These are phyloP conservation scores for Voacanga thouarsii DNA, from an alignment of 257 asterid species.

Conservation along the genomic window DNA sequence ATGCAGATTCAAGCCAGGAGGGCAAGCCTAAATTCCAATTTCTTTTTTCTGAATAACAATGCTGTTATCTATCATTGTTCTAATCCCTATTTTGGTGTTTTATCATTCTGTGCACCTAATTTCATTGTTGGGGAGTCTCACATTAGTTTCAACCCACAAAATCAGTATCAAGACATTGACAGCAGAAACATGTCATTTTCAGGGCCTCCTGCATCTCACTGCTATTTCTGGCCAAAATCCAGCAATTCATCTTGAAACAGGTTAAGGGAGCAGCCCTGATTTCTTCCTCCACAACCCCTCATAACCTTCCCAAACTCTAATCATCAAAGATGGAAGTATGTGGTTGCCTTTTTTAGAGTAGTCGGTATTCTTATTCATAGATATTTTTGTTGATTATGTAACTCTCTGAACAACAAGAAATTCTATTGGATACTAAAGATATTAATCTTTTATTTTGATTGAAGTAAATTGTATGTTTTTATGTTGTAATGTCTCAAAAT, in stretches of 20 bases:
- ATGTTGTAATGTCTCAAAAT: too few species aligned
- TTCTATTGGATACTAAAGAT: background rate
- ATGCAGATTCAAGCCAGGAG: slow-evolving; percentile 16
- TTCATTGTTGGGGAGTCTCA: slow-evolving; percentile 1
- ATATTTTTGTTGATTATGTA: background rate
- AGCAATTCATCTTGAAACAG: background rate
- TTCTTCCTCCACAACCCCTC: background rate
- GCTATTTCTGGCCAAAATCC: background rate
- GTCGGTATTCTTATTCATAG: background rate
- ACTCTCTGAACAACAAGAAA: background rate
- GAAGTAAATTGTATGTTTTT: too few species aligned
- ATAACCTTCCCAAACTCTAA: background rate
- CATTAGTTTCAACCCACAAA: background rate
- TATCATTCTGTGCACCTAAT: background rate
- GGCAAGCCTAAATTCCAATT: slow-evolving; percentile 2
- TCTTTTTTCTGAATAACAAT: slow-evolving; percentile 1
- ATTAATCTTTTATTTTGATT: background rate
- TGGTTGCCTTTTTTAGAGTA: background rate
- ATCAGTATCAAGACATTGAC: background rate
- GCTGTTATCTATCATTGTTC: slow-evolving; percentile 10
- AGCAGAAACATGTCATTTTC: background rate
- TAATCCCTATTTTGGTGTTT: background rate
- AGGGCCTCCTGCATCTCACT: background rate
- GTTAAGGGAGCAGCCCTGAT: background rate
- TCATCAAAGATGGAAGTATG: background rate